Percentiles rank a stretch among this genome's conserved stretches.
These are phyloP conservation scores for Hydnomerulius pinastri DNA, from an alignment of 768 basidiomycete genomes.

Conservation along the genomic window DNA sequence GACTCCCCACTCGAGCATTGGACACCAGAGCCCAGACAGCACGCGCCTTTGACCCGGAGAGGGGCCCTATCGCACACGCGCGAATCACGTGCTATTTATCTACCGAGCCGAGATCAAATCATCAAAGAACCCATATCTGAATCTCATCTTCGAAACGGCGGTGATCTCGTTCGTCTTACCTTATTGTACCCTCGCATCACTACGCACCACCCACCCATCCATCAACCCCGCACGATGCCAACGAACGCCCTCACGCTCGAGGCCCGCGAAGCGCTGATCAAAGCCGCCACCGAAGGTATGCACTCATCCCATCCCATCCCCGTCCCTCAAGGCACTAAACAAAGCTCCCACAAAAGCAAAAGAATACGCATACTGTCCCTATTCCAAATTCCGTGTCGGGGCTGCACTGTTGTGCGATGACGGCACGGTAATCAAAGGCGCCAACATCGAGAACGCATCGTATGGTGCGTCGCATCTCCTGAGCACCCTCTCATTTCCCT, in stretches of 20 bases:
- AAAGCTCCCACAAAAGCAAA: no score
- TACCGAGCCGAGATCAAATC: no score
- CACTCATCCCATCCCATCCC: slow-evolving; percentile 5
- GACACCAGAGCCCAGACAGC: no score
- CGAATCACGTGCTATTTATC: no score
- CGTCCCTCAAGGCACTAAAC: no score
- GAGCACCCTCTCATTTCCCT: background rate
- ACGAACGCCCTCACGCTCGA: no score
- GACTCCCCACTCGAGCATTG: no score
- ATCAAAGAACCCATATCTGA: no score
- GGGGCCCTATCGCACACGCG: no score
- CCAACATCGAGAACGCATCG: slow-evolving; percentile 93
- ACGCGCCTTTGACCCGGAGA: no score
- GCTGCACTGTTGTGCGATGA: slow-evolving; percentile 76
- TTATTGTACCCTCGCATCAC: background rate
- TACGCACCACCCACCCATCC: slow-evolving; percentile 1
- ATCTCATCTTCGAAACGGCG: no score
- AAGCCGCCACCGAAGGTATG: slow-evolving; percentile 66
- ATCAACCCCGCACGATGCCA: slow-evolving; percentile 40
- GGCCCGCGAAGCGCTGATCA: slow-evolving; percentile 51
- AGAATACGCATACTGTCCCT: slow-evolving; percentile 74
- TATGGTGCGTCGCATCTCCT: slow-evolving; percentile 60
- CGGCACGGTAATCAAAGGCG: slow-evolving; percentile 77
- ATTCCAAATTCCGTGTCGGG: slow-evolving; percentile 92
- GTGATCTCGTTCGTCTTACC: no score